A percentile compares a stretch with the other conserved stretches of the same genome.
Conservation (phyloP, 192 early-diverging fungal species). For the Backusella westeae region DNA sequence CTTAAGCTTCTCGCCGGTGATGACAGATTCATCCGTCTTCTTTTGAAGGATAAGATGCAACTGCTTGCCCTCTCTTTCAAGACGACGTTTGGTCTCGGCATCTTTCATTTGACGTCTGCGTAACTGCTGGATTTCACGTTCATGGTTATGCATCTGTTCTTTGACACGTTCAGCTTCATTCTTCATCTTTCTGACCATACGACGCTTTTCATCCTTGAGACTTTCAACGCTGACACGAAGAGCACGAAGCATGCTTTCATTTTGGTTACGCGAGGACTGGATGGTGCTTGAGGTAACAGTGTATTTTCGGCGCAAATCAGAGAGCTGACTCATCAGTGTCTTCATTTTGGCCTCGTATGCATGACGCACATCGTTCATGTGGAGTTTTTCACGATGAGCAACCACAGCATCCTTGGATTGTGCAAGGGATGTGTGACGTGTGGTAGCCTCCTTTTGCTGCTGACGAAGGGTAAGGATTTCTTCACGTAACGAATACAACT, state of each 20-base stretch:
- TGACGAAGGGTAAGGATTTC: constrained; percentile 47
- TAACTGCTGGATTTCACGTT: constrained; percentile 58
- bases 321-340: constrained; percentile 47
- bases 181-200: constrained; percentile 73
- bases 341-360: constrained; percentile 60
- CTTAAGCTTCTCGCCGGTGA: constrained; percentile 37
- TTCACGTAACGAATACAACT: constrained; percentile 56
- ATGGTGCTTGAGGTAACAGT: constrained; percentile 48
- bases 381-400: constrained; percentile 3
- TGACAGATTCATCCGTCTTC: constrained; percentile 49
- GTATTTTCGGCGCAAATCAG: constrained; percentile 52
- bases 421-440: not conserved
- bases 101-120: constrained; percentile 49
- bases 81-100: constrained; percentile 41
- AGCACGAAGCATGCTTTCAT: constrained; percentile 59
- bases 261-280: constrained; percentile 44
- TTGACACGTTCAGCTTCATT: constrained; percentile 61
- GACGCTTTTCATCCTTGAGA: constrained; percentile 70
- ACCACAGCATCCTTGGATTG: not conserved
- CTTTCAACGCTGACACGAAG: constrained; percentile 65
- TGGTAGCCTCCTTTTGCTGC: constrained; percentile 52
- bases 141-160: constrained; percentile 51
- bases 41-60: constrained; percentile 55
- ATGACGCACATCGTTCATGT: constrained; percentile 40
- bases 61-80: constrained; percentile 49